These are phyloP conservation scores for Fonsecaea monophora DNA, from an alignment of 2,329 filamentous ascomycete species.

Conservation along the genomic window DNA sequence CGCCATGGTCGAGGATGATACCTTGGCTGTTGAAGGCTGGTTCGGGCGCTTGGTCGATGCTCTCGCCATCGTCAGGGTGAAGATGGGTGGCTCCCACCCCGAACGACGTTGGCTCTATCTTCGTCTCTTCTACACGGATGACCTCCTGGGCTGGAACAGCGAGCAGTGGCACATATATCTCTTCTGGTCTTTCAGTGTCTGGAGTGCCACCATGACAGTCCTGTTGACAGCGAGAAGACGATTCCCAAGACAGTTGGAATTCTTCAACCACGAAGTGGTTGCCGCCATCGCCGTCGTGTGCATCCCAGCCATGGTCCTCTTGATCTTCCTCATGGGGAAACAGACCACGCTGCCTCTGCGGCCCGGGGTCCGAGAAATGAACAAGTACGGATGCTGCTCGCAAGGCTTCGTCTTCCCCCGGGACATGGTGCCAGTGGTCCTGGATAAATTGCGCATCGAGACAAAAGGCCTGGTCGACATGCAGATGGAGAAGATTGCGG, in stretches of 20 bases:
- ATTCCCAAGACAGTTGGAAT: slow-evolving; percentile 20
- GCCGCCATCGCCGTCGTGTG: slow-evolving; percentile 43
- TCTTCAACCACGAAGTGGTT: slow-evolving; percentile 39
- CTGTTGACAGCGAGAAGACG: slow-evolving; percentile 29
- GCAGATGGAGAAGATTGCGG: slow-evolving; percentile 52
- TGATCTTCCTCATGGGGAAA: slow-evolving; percentile 53
- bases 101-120: slow-evolving; percentile 49
- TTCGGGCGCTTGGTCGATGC: slow-evolving; percentile 51
- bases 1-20: slow-evolving; percentile 57
- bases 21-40: slow-evolving; percentile 57
- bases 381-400: slow-evolving; percentile 53
- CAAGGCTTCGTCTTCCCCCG: slow-evolving; percentile 55
- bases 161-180: slow-evolving; percentile 51
- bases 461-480: slow-evolving; percentile 49
- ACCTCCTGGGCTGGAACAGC: slow-evolving; percentile 55
- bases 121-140: slow-evolving; percentile 56
- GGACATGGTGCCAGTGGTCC: slow-evolving; percentile 39
- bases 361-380: slow-evolving; percentile 50
- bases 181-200: slow-evolving; percentile 43
- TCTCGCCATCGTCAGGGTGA: slow-evolving; percentile 45
- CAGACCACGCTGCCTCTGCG: slow-evolving; percentile 48
- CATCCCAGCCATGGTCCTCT: slow-evolving; percentile 43
- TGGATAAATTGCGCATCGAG: slow-evolving; percentile 45
- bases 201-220: slow-evolving; percentile 24
- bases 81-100: slow-evolving; percentile 36